A percentile compares a stretch with the other conserved stretches of the same genome.
phyloP scores from a whole-genome alignment of 176 grass and related monocot genomes.

The Musa schizocarpa region DNA sequence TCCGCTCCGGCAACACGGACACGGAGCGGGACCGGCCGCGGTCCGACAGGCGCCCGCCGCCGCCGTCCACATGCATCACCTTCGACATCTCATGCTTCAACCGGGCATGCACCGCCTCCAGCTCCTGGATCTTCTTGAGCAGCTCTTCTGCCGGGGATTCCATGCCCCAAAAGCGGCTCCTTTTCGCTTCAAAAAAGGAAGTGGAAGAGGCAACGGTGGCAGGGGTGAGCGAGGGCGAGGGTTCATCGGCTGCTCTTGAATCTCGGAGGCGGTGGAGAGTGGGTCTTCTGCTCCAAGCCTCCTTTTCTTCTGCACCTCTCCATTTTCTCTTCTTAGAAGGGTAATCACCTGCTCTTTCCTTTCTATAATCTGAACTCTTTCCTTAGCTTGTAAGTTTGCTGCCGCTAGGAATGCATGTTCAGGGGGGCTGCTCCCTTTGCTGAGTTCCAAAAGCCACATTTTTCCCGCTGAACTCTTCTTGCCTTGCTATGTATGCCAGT shows the following conservation, averaged over 20 bases:
- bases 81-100: constrained; percentile 84
- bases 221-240: no score
- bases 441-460: no score
- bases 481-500: no score
- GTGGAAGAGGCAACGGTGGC: background rate
- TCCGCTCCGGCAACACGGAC: constrained; percentile 32
- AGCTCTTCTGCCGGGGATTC: constrained; percentile 50
- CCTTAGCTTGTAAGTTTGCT: background rate
- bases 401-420: no score
- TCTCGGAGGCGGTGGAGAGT: background rate
- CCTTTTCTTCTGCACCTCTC: background rate
- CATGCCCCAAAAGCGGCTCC: constrained; percentile 40
- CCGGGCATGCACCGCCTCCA: constrained; percentile 59
- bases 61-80: constrained; percentile 23
- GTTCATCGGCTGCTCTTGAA: no score
- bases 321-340: background rate
- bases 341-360: background rate
- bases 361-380: background rate
- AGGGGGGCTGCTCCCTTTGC: no score
- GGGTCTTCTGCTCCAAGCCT: background rate
- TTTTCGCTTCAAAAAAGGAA: constrained; percentile 4
- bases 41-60: constrained; percentile 9
- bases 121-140: constrained; percentile 73
- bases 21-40: constrained; percentile 60
- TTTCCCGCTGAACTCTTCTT: no score